These are phyloP conservation scores for Cyanodermella asteris DNA, from an alignment of 2,329 filamentous ascomycete species.

Conservation along the genomic window DNA sequence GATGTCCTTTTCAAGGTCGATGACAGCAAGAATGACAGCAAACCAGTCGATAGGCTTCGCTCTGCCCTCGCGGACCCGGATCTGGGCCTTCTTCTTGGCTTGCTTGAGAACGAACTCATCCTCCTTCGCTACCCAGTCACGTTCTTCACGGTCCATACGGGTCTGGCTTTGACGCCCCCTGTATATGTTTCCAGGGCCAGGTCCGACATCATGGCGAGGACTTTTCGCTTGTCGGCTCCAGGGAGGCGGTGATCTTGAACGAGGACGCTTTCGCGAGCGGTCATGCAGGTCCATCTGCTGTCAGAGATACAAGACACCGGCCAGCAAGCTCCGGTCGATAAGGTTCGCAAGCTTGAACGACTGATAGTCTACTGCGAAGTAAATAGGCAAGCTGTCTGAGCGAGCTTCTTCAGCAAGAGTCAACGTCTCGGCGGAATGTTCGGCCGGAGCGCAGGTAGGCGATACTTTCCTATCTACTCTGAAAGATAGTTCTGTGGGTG, in stretches of 20 bases:
- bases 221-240: conserved; percentile 11
- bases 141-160: too few relatives aligned
- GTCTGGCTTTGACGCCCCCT: conserved; percentile 60
- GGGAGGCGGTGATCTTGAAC: conserved; percentile 20
- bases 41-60: conserved; percentile 88
- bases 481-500: too few relatives aligned
- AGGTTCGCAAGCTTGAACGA: too few relatives aligned
- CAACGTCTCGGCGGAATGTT: too few relatives aligned
- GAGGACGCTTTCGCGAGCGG: conserved; percentile 16
- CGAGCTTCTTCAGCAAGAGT: too few relatives aligned
- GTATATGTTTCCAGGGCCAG: conserved; percentile 29
- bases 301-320: too few relatives aligned
- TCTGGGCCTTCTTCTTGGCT: conserved; percentile 92
- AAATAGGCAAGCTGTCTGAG: too few relatives aligned
- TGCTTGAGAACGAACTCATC: conserved; percentile 92
- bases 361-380: too few relatives aligned
- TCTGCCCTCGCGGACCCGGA: conserved; percentile 74
- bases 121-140: conserved; percentile 77
- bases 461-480: too few relatives aligned
- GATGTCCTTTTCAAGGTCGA: conserved; percentile 60
- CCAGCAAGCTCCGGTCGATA: too few relatives aligned
- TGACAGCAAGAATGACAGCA: conserved; percentile 69
- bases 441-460: too few relatives aligned
- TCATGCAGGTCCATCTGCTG: too few relatives aligned
- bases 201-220: conserved; percentile 16